These are phyloP conservation scores for Scutellaria minor DNA, from an alignment of 257 asterid genomes.

Conservation along the genomic window DNA sequence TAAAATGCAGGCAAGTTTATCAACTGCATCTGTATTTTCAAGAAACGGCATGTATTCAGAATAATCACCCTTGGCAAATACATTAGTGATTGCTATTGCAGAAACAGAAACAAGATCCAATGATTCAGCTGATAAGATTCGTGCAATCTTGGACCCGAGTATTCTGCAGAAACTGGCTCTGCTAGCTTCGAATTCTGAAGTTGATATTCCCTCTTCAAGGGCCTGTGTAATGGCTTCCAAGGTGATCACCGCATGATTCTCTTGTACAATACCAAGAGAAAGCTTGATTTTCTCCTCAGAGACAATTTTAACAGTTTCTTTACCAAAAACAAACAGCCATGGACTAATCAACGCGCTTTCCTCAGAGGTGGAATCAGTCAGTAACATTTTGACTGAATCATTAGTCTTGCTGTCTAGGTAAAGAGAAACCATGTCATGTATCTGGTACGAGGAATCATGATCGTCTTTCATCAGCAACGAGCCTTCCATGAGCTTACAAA, in stretches of 20 bases:
- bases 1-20: slow-evolving; percentile 35
- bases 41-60: slow-evolving; percentile 35
- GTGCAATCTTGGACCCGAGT: slow-evolving; percentile 40
- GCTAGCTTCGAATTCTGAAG: slow-evolving; percentile 39
- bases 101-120: slow-evolving; percentile 33
- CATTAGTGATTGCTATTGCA: slow-evolving; percentile 37
- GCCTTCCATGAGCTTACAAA: slow-evolving; percentile 46
- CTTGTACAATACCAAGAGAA: slow-evolving; percentile 23
- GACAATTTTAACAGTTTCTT: slow-evolving; percentile 30
- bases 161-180: slow-evolving; percentile 36
- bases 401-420: slow-evolving; percentile 42
- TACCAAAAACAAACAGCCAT: slow-evolving; percentile 45
- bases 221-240: slow-evolving; percentile 39
- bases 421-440: slow-evolving; percentile 46
- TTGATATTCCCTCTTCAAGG: slow-evolving; percentile 33
- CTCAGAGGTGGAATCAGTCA: slow-evolving; percentile 24
- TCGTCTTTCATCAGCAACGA: slow-evolving; percentile 41
- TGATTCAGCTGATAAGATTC: slow-evolving; percentile 32
- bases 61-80: slow-evolving; percentile 37
- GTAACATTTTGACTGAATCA: slow-evolving; percentile 31
- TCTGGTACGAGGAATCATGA: slow-evolving; percentile 35
- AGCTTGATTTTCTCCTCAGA: slow-evolving; percentile 35
- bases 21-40: slow-evolving; percentile 37
- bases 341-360: slow-evolving; percentile 39
- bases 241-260: slow-evolving; percentile 33